Base-by-base conservation (phyloP, 345 rosid species). In the Microcos paniculata region DNA sequence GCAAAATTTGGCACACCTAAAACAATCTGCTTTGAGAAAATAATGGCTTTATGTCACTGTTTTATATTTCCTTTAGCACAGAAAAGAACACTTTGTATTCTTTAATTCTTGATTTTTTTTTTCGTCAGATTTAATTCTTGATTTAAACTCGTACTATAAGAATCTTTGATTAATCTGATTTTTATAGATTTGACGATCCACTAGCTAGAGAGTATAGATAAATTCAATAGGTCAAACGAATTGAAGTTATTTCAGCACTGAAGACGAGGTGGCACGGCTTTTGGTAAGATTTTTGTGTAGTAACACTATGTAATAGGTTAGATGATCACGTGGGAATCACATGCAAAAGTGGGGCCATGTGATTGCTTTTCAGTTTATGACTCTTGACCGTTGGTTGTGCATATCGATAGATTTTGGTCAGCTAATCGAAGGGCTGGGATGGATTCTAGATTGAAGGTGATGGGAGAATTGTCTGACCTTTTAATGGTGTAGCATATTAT, bases 1-100 rank as follows among this genome's bases (percentile, higher is more conserved):
- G n/a, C 53, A 51, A 7, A 70, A 31, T 52, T 52, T 75, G 65
- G 42, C 57, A 10, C 52, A 69, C 73, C 73, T 51, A 49, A 69
- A 69, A 2, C 72, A 30, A 48, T 49, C 58, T 49, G 42, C 72
- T 69, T 49, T 49, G 58, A 30, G 58, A 69, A 48, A 49, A 30
- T 5, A 16, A 49, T 49, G 58, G 72, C 59, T 49, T 68, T 28
- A 66, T 23, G 70, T 43, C 45, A 7, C 26, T 53, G 26, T 53
- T 53, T n/a, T n/a, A n/a, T 7, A 2, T 21, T 21, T n/a, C 3
- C 45, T 33, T 62, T 38, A 62, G 21, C 43, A 62, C 42, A 18
- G 42, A 15, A 33, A 62, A 24, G 40, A 30, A 21, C 43, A n/a
- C 8, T 16, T 16, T 9, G 45, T 9, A 7, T 7, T 62, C 21